Evolutionary conservation across 2,329 filamentous ascomycete species (phyloP).

Genomic region (Sclerotinia spermophila): DNA sequence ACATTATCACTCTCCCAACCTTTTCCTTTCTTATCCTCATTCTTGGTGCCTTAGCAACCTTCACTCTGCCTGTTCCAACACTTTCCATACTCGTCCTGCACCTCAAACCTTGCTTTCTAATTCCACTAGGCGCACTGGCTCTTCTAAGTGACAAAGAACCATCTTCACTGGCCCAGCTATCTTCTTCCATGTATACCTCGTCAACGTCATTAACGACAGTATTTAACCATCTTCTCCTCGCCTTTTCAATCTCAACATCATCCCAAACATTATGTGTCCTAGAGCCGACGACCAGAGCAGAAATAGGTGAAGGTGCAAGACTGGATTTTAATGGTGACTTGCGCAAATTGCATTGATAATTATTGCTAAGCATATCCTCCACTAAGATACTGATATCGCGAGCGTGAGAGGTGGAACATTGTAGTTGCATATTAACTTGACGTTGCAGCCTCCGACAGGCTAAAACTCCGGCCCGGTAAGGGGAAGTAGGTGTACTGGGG

Average conservation of each 20-base stretch:
- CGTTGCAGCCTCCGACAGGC: constrained; percentile 22
- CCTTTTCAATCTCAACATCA: neutral
- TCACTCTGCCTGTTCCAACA: neutral
- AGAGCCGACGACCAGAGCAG: neutral
- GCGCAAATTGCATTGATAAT: constrained; percentile 19
- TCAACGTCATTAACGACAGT: constrained; percentile 14
- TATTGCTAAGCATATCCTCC: constrained; percentile 22
- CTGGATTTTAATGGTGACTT: neutral
- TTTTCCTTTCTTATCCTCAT: constrained; percentile 12
- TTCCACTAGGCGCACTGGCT: constrained; percentile 12
- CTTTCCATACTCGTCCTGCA: constrained; percentile 1
- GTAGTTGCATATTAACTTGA: constrained; percentile 23
- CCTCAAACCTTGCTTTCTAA: constrained; percentile 9
- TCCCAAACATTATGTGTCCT: neutral
- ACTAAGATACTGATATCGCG: constrained; percentile 21
- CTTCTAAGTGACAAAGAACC: constrained; percentile 5
- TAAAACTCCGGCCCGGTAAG: neutral
- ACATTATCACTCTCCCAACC: neutral
- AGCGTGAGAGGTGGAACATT: constrained; percentile 19
- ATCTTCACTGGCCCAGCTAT: neutral
- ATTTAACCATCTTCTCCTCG: constrained; percentile 7
- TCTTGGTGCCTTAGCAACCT: neutral
- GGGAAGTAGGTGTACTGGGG: constrained; percentile 9
- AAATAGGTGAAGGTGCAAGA: neutral
- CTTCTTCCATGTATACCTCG: constrained; percentile 3